phyloP scores from a whole-genome alignment of 225 moss, liverwort and hornwort genomes.

The Physcomitrellopsis africana region DNA sequence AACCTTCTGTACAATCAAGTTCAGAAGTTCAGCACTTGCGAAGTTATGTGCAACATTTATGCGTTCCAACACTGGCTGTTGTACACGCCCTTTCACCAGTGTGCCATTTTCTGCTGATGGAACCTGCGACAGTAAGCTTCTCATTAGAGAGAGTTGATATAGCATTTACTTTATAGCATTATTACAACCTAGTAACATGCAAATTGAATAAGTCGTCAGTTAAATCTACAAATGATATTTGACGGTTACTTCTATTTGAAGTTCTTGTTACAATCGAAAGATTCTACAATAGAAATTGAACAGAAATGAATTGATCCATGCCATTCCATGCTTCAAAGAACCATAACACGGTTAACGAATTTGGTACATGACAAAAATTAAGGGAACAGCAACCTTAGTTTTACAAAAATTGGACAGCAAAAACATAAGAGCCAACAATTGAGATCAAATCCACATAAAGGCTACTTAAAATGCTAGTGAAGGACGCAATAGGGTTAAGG shows the following conservation, averaged over 20 bases:
- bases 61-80: conserved; percentile 87
- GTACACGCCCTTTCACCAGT: conserved; percentile 57
- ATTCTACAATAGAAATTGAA: conserved; percentile 6
- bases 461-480: conserved; percentile 9
- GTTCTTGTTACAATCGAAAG: conserved; percentile 7
- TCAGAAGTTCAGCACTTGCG: conserved; percentile 90
- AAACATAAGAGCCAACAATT: neutral
- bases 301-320: neutral
- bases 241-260: neutral
- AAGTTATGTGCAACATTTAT: conserved; percentile 91
- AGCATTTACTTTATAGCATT: conserved; percentile 17
- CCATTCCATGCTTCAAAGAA: conserved; percentile 23
- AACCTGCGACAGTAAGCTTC: conserved; percentile 57
- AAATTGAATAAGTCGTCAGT: neutral
- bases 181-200: neutral
- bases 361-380: neutral
- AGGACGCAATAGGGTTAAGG: conserved; percentile 4
- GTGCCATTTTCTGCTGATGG: conserved; percentile 72
- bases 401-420: no score
- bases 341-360: conserved; percentile 1
- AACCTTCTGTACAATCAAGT: conserved; percentile 84
- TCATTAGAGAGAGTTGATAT: conserved; percentile 5
- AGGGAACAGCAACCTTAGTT: no score
- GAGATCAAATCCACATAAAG: conserved; percentile 4
- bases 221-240: conserved; percentile 2